Evolutionary conservation across 208 protist species (phyloP), one percentile per base, ranked within the genome.

Genomic region (Leishmania tropica): DNA sequence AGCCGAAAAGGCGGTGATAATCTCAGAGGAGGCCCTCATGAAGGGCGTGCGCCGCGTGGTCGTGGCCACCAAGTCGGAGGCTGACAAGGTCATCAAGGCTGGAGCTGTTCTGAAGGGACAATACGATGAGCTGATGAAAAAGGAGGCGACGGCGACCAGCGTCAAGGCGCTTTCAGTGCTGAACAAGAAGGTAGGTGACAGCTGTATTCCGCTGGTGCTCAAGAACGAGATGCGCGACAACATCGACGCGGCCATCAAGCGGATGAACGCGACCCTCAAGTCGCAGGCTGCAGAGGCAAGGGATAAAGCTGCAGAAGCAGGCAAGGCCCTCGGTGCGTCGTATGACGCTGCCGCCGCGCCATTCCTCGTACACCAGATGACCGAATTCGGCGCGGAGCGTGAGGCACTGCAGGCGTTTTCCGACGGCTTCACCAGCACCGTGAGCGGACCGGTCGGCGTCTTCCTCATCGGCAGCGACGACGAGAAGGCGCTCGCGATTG

Each of bases 1-100:
- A 75, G 95, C 97, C 24, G 86, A 98, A 68, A 56, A 85, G 75
- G 99, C 99, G 45, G 93, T 97, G 70, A 97, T 99, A 76, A 65
- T 99, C 35, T 93, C 88, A 65, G 98, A 99, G 89, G 97, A 98
- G 74, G 93, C 95, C 37, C 87, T 99, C 77, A 98, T 97, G 92
- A 98, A 98, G 84, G 96, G 95, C n/a, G 93, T 98, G 64, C 90
- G 95, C 56, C 90, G 96, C 48, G 89, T 98, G 53, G 93, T 97
- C 31, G 89, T 97, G 73, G 88, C 83, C 60, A 98, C 96, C 19
- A 88, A 92, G 68, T 87, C 82, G 21, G 91, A 88, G 67, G 95
- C 96, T 5, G 86, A 81, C 28, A 85, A 90, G 83, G 94, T 93
- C 15, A 85, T 88, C 51, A 70, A 42, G 40, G 75, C 79, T n/a